phyloP scores from a whole-genome alignment of 345 rosid species.

The Bruguiera sexangula region DNA sequence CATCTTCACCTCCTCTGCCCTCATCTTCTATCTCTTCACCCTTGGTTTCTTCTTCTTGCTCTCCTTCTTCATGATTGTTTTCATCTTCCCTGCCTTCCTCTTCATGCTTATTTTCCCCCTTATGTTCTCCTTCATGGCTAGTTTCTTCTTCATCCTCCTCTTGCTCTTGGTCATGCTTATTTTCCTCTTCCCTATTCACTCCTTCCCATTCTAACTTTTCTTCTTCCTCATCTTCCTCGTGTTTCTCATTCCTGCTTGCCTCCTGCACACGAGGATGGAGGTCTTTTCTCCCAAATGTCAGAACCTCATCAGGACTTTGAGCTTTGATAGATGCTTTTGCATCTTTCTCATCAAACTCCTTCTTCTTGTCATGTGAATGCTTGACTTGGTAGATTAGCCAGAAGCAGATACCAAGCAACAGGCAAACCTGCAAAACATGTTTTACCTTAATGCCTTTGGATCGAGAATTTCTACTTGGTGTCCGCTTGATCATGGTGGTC shows the following conservation, averaged over 20 bases:
- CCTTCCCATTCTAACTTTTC: conserved; percentile 28
- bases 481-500: conserved; percentile 56
- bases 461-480: conserved; percentile 60
- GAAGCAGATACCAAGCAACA: conserved; percentile 74
- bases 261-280: conserved; percentile 44
- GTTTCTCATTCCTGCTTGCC: conserved; percentile 28
- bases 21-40: conserved; percentile 19
- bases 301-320: conserved; percentile 25
- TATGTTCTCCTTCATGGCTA: conserved; percentile 23
- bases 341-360: conserved; percentile 61
- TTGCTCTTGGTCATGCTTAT: conserved; percentile 31
- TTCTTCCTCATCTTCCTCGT: conserved; percentile 45
- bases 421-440: conserved; percentile 70
- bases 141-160: conserved; percentile 23
- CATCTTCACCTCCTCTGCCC: conserved; percentile 19
- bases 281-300: conserved; percentile 75
- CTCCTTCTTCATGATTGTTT: conserved; percentile 25
- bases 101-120: conserved; percentile 34
- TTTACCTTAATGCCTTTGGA: conserved; percentile 62
- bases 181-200: conserved; percentile 30
- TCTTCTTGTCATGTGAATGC: conserved; percentile 83
- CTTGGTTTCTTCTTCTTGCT: conserved; percentile 31
- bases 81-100: conserved; percentile 32
- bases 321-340: conserved; percentile 26
- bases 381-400: conserved; percentile 93